A percentile compares a stretch with the other conserved stretches of the same genome.
phyloP scores from a whole-genome alignment of 1,284 basidiomycete genomes.

The Moniliophthora roreri region DNA sequence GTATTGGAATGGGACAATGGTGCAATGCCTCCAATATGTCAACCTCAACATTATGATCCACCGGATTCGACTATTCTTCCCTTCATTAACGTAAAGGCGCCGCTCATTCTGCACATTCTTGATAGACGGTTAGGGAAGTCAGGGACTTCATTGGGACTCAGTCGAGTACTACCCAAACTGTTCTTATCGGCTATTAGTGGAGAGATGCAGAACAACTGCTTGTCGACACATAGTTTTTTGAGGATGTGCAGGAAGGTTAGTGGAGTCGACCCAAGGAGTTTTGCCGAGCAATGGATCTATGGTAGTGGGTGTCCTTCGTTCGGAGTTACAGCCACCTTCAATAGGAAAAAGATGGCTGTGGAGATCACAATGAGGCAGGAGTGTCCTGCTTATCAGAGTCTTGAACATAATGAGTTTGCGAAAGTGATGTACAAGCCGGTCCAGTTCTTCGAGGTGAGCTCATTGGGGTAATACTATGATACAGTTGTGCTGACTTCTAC shows the following conservation, averaged over 20 bases:
- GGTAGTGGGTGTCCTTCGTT: slow-evolving; percentile 96
- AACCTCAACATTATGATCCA: slow-evolving; percentile 83
- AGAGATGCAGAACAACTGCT: slow-evolving; percentile 81
- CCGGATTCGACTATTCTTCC: slow-evolving; percentile 76
- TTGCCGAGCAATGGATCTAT: slow-evolving; percentile 98
- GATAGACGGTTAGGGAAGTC: slow-evolving; percentile 93
- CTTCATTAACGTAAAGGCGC: slow-evolving; percentile 95
- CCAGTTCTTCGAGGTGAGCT: slow-evolving; percentile 77
- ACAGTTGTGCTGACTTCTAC: slow-evolving; percentile 13
- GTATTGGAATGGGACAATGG: slow-evolving; percentile 88
- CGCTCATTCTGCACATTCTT: slow-evolving; percentile 93
- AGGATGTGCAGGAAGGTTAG: slow-evolving; percentile 93
- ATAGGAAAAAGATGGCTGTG: slow-evolving; percentile 97
- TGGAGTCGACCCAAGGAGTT: slow-evolving; percentile 85
- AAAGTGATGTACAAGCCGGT: slow-evolving; percentile 80
- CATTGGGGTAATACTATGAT: not conserved
- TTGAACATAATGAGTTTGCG: slow-evolving; percentile 67
- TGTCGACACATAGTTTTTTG: slow-evolving; percentile 91
- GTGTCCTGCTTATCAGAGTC: slow-evolving; percentile 70
- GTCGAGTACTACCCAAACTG: slow-evolving; percentile 92
- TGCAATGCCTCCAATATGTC: slow-evolving; percentile 90
- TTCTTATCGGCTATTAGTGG: slow-evolving; percentile 94
- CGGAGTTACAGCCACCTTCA: slow-evolving; percentile 89
- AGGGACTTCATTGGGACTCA: slow-evolving; percentile 92
- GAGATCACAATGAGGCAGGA: slow-evolving; percentile 94